Base-by-base conservation (phyloP, 495 filamentous ascomycete genomes). In the Rusavskia elegans region DNA sequence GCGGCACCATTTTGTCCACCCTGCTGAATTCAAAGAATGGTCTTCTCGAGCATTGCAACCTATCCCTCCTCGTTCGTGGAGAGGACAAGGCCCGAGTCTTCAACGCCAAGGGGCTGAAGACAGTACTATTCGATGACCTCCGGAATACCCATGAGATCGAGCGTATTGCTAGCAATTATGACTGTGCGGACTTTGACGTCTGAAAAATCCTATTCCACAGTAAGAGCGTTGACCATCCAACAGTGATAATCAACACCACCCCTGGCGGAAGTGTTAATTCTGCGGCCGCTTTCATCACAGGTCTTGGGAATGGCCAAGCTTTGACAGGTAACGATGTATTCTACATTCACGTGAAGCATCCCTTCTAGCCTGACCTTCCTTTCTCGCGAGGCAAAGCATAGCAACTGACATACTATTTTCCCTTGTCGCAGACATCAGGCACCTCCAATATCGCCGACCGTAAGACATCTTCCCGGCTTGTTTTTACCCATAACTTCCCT, bases 391-490 rank as follows among this genome's bases (percentile, higher is more conserved):
- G 10, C 32, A 35, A 35, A 1, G 32, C 7, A 10, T 16, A n/a
- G n/a, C 4, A 29, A 11, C 21, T 23, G 23, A 46, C 19, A 29
- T 9, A 40, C 1, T n/a, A 16, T 19, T 4, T 23, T 63, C 59
- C 59, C 55, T 62, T 16, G 61, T 73, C n/a, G 17, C 65, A 73
- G 50, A 73, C 67, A n/a, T 69, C 71, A 6, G 71, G 74, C n/a
- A 70, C 67, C 0, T 75, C 72, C 6, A 73, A 72, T 57, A 23
- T 78, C 1, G 64, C 57, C 25, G 70, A 75, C 57, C 44, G 32
- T 35, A 35, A 35, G 32, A 2, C 32, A 5, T 14, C 9, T 8
- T 42, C 39, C 39, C 39, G 6, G 10, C 10, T 11, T 21, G 3
- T 21, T 42, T 11, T 11, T 7, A 39, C 37, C 39, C 39, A 5